These are phyloP conservation scores for Xylaria longipes DNA, from an alignment of 495 filamentous ascomycete genomes.

Conservation along the genomic window DNA sequence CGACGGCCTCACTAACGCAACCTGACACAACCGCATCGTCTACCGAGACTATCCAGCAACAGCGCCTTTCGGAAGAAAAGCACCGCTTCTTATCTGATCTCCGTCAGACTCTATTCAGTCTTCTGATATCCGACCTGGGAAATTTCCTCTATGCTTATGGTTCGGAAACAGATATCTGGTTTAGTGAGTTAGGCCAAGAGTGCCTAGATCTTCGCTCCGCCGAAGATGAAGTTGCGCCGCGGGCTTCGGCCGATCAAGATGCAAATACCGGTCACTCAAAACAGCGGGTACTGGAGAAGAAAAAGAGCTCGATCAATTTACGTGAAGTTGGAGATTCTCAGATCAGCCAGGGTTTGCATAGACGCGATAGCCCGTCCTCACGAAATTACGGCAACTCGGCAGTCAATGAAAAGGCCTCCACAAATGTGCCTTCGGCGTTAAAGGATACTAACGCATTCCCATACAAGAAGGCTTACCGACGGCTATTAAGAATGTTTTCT, in stretches of 20 bases:
- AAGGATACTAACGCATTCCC: constrained; percentile 65
- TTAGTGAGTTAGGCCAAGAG: constrained; percentile 76
- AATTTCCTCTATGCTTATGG: constrained; percentile 82
- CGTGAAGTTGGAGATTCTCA: constrained; percentile 47
- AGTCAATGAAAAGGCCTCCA: constrained; percentile 50
- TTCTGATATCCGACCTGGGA: constrained; percentile 89
- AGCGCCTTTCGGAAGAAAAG: constrained; percentile 58
- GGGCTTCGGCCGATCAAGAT: constrained; percentile 44
- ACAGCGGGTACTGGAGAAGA: constrained; percentile 64
- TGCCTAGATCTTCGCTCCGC: constrained; percentile 78
- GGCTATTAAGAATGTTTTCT: constrained; percentile 83
- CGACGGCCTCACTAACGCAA: constrained; percentile 50
- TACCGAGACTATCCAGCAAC: constrained; percentile 64
- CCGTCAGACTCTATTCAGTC: constrained; percentile 78
- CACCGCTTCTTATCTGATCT: constrained; percentile 75
- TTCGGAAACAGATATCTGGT: constrained; percentile 94
- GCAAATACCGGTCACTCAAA: constrained; percentile 52
- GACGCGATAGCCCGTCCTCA: constrained; percentile 41
- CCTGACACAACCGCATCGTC: constrained; percentile 63
- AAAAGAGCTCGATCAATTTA: constrained; percentile 61
- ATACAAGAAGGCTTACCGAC: constrained; percentile 76
- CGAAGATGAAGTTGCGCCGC: constrained; percentile 56
- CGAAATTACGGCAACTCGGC: constrained; percentile 50
- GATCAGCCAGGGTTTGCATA: constrained; percentile 36
- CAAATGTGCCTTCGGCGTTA: constrained; percentile 44